Base-by-base conservation (phyloP, 495 filamentous ascomycete species). In the Hypomontagnella submonticulosa region DNA sequence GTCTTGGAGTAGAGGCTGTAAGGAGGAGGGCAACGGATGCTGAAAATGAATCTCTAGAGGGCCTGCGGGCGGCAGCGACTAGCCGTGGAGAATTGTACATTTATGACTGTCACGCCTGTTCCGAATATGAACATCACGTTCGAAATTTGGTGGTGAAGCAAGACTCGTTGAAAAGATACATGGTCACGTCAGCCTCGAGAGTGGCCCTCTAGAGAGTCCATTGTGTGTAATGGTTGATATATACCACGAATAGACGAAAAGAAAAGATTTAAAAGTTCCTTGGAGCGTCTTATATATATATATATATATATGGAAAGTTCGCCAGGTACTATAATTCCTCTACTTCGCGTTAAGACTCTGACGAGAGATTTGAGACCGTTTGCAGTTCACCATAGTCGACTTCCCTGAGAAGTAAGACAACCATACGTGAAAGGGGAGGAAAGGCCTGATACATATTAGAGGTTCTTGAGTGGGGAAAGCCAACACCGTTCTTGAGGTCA, bases 231-330 rank as follows among this genome's bases (percentile, higher is more conserved):
- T 72, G 70, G 65, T 63, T 47, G 54, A 34, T 60, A 74, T 66
- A 73, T 74, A 72, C 67, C 66, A 73, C 49, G 67, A 74, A 74
- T 74, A 74, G 70, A 74, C 70, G 58, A 74, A 64, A 66, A 64
- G 63, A 72, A 72, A 66, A 48, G 23, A 50, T 53, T 46, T 58
- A 55, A 63, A 68, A 65, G 30, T 55, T 63, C 38, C 37, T 36
- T 58, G 8, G 40, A 19, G 40, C 36, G 50, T 36, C 13, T 30
- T 16, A 41, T 19, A 8, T 43, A 13, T 43, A 15, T n/a, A 2
- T 2, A 27, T 16, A 41, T 19, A 8, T 43, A 13, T 43, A 15
- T n/a, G 6, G 23, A 27, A 6, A 27, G 6, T 27, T 27, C 23
- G 23, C 23, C 6, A 27, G 23, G 2, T 27, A 27, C 6, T 2